These are phyloP conservation scores for Corynespora cassiicola DNA, from an alignment of 2,329 filamentous ascomycete species.

Conservation along the genomic window DNA sequence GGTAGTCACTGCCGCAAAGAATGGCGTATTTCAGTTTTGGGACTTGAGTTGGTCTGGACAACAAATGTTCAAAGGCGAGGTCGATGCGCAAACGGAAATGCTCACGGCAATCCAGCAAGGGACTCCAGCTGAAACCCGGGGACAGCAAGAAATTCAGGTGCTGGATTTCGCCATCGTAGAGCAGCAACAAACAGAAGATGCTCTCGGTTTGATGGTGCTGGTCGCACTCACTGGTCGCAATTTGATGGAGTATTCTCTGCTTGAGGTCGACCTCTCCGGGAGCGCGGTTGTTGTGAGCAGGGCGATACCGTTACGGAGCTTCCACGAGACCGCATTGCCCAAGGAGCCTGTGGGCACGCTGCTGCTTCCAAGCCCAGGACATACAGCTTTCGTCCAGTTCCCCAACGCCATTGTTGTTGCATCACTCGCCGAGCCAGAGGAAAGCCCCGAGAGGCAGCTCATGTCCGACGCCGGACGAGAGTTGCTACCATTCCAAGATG, in stretches of 20 bases:
- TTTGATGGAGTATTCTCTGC: conserved; percentile 69
- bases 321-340: conserved; percentile 48
- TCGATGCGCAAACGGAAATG: conserved; percentile 72
- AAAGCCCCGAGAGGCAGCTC: conserved; percentile 79
- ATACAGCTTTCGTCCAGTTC: conserved; percentile 84
- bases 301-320: conserved; percentile 69
- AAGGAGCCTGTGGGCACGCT: conserved; percentile 56
- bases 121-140: conserved; percentile 54
- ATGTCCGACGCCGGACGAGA: conserved; percentile 50
- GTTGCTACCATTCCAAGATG: conserved; percentile 77
- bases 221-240: conserved; percentile 37
- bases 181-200: conserved; percentile 40
- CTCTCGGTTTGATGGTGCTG: conserved; percentile 34
- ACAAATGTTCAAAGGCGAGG: conserved; percentile 74
- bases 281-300: conserved; percentile 65
- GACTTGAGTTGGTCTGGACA: conserved; percentile 87
- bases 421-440: conserved; percentile 71
- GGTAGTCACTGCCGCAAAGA: conserved; percentile 78
- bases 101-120: conserved; percentile 65
- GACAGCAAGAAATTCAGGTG: conserved; percentile 70
- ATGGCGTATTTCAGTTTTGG: conserved; percentile 84
- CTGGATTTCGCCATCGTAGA: conserved; percentile 78
- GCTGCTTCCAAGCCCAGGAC: conserved; percentile 77
- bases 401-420: conserved; percentile 78
- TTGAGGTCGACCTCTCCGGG: conserved; percentile 71